These are phyloP conservation scores for Nectriaceae sp. DNA, from an alignment of 2,329 filamentous ascomycete genomes.

Conservation along the genomic window DNA sequence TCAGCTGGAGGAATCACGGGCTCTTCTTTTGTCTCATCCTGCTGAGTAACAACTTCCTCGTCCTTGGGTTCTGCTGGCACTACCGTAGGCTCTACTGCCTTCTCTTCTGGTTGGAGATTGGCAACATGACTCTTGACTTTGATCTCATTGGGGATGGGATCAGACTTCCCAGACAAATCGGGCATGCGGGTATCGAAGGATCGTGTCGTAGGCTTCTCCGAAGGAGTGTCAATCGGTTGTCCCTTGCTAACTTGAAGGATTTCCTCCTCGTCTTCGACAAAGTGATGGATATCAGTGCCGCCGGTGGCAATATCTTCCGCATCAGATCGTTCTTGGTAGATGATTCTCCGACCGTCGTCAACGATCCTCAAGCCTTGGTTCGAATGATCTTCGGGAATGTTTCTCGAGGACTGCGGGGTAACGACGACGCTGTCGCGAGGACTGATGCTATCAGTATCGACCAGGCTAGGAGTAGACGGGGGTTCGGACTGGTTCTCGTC, in stretches of 20 bases:
- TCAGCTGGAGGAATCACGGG: background rate
- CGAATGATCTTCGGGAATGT: slow-evolving; percentile 23
- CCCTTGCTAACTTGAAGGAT: slow-evolving; percentile 24
- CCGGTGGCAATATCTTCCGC: slow-evolving; percentile 24
- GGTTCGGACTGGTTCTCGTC: slow-evolving; percentile 32
- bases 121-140: background rate
- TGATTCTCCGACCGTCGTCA: slow-evolving; percentile 29
- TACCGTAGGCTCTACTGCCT: background rate
- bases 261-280: slow-evolving; percentile 22
- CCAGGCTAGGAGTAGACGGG: slow-evolving; percentile 32
- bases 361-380: slow-evolving; percentile 29
- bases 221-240: slow-evolving; percentile 7
- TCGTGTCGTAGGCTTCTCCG: slow-evolving; percentile 11
- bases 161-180: slow-evolving; percentile 15
- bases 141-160: background rate
- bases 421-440: slow-evolving; percentile 29
- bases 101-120: slow-evolving; percentile 2
- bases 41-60: background rate
- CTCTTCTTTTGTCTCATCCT: background rate
- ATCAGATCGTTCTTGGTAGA: slow-evolving; percentile 28
- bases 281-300: slow-evolving; percentile 24
- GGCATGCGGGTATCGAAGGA: slow-evolving; percentile 23
- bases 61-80: background rate
- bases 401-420: slow-evolving; percentile 25
- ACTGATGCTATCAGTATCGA: slow-evolving; percentile 33